Evolutionary conservation across 108 stramenopile genomes (phyloP), one percentile per base, ranked within the genome.

Genomic region (Cyclotella baltica): DNA sequence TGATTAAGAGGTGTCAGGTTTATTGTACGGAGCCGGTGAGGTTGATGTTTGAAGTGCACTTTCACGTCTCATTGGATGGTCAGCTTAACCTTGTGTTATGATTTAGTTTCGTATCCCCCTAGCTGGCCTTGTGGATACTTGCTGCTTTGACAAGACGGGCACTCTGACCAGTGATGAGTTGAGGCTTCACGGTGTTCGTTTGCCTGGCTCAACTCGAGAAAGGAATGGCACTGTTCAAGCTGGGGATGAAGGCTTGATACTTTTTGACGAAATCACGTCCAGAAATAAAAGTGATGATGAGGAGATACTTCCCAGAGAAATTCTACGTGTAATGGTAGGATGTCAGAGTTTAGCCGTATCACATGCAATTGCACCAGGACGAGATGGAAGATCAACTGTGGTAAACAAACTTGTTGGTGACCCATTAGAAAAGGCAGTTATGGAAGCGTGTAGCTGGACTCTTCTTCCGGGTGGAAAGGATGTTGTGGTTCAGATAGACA

Each of bases 61-160:
- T 62, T 35, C 30, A 18, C 18, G 6, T 35, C 31, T 15, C 13
- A 20, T 34, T 8, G 16, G 1, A 2, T 10, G 31, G 59, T 11
- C 33, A n/a, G 13, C 31, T 62, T 11, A 33, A n/a, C 19, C 20
- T 62, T 15, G 1, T 1, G 5, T 15, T 62, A 5, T 11, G 5
- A 19, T 34, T 33, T 36, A 62, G 34, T 98, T 93, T 73, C 96
- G 98, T 20, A 98, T 99, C 57, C 96, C 98, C 18, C 68, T 95
- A 34, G 98, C 97, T 2, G 98, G 98, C 0, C 85, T 90, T 48
- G 86, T 98, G 5, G 90, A 97, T 69, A 70, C 87, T n/a, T 98
- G 97, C 73, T 96, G 95, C 65, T 99, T 99, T 70, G 98, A 99
- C 75, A 98, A 98, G 76, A 99, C 99, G 11, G 98, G 98, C 10